These are phyloP conservation scores for Phlebiopsis flavidoalba DNA, from an alignment of 768 basidiomycete species.

Conservation along the genomic window DNA sequence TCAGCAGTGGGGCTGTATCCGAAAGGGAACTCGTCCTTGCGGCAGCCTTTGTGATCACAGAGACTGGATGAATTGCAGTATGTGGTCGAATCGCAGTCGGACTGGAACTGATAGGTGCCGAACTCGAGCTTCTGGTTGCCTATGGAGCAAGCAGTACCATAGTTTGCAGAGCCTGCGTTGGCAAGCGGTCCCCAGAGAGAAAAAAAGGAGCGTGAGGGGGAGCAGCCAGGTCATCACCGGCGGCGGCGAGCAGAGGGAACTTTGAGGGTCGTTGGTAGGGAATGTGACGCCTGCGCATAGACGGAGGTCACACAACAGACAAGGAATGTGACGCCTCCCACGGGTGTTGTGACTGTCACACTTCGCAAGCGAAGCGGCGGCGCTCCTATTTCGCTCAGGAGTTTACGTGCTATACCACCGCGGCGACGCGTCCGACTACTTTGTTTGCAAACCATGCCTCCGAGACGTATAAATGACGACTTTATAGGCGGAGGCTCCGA, in stretches of 20 bases:
- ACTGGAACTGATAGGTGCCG: constrained; percentile 76
- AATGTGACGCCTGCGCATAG: neutral
- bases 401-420: neutral
- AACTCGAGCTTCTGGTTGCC: constrained; percentile 62
- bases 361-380: neutral
- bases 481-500: constrained; percentile 54
- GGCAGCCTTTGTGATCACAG: constrained; percentile 65
- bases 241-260: neutral
- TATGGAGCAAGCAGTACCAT: constrained; percentile 45
- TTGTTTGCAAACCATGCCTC: constrained; percentile 11
- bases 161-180: constrained; percentile 41
- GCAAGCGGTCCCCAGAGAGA: constrained; percentile 31
- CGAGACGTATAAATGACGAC: constrained; percentile 16
- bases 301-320: neutral
- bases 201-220: constrained; percentile 49
- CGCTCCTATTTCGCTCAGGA: neutral
- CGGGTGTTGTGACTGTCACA: neutral
- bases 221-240: constrained; percentile 24
- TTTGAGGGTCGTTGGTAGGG: constrained; percentile 2
- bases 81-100: constrained; percentile 67
- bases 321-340: neutral
- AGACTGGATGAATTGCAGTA: constrained; percentile 53
- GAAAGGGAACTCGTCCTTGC: constrained; percentile 74
- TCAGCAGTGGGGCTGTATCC: constrained; percentile 42
- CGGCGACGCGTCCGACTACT: neutral